Evolutionary conservation across 192 early-diverging fungal genomes (phyloP).

Genomic region (Coemansia sp.): DNA sequence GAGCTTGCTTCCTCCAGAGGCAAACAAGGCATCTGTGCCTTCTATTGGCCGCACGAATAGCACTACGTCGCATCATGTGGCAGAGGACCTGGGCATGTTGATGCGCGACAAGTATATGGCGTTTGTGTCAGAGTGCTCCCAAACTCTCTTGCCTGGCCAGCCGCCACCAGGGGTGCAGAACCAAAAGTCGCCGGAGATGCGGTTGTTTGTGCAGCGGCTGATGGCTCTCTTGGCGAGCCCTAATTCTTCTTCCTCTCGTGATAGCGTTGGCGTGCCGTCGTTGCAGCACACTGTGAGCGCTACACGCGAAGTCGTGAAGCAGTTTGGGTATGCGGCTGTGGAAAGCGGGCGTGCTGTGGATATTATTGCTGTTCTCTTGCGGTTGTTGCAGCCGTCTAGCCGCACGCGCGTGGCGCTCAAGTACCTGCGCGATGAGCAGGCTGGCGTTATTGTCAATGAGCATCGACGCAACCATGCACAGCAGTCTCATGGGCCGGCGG

Average conservation of each 20-base stretch:
- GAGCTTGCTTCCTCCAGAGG: not conserved
- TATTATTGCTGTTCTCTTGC: slow-evolving; percentile 25
- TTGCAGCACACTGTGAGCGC: slow-evolving; percentile 13
- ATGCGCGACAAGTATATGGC: slow-evolving; percentile 27
- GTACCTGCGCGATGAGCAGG: slow-evolving; percentile 44
- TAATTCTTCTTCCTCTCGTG: not conserved
- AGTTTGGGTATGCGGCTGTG: slow-evolving; percentile 39
- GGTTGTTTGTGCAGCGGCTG: slow-evolving; percentile 32
- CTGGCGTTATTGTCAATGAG: slow-evolving; percentile 11
- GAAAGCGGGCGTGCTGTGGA: slow-evolving; percentile 27
- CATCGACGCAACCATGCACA: slow-evolving; percentile 1
- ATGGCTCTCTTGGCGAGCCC: not conserved
- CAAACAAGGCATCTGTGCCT: not conserved
- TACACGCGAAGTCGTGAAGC: slow-evolving; percentile 22
- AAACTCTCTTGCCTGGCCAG: not conserved
- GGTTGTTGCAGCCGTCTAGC: slow-evolving; percentile 25
- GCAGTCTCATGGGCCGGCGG: not conserved
- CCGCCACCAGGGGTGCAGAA: not conserved
- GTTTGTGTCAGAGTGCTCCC: slow-evolving; percentile 35
- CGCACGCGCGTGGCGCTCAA: slow-evolving; percentile 34
- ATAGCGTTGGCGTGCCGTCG: not conserved
- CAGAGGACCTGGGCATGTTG: not conserved
- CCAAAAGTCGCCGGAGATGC: slow-evolving; percentile 13
- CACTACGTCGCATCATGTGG: not conserved
- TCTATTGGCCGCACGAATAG: not conserved